Conservation (phyloP, 768 basidiomycete genomes). For the Strobilomyces dryophilus region DNA sequence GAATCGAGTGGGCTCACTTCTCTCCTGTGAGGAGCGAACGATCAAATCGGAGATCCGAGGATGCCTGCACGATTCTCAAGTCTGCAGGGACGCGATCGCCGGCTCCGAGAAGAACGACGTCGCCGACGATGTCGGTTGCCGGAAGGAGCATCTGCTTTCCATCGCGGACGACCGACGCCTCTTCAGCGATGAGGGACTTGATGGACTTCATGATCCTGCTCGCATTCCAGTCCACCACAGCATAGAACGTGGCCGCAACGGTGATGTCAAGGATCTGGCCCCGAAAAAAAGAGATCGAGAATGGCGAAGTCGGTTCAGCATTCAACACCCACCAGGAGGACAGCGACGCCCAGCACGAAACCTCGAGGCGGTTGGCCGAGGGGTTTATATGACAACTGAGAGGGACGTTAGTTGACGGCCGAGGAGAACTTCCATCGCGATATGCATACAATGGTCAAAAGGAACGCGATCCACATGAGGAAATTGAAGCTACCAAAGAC, state of each 20-base stretch:
- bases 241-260: slow-evolving; percentile 42
- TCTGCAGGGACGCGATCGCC: slow-evolving; percentile 61
- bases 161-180: slow-evolving; percentile 51
- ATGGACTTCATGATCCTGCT: slow-evolving; percentile 48
- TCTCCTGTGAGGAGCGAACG: slow-evolving; percentile 49
- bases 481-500: slow-evolving; percentile 55
- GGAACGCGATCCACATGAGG: slow-evolving; percentile 50
- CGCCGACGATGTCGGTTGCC: slow-evolving; percentile 54
- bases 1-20: slow-evolving; percentile 21
- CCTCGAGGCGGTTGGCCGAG: slow-evolving; percentile 39
- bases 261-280: slow-evolving; percentile 36
- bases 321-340: slow-evolving; percentile 38
- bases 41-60: slow-evolving; percentile 48
- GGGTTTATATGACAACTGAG: slow-evolving; percentile 46
- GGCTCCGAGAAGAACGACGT: slow-evolving; percentile 44
- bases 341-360: slow-evolving; percentile 46
- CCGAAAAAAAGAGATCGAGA: slow-evolving; percentile 5
- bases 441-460: slow-evolving; percentile 37
- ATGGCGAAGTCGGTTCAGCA: not conserved
- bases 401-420: slow-evolving; percentile 11
- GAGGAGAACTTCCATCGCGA: not conserved
- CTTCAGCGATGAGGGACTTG: slow-evolving; percentile 54
- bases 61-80: slow-evolving; percentile 46
- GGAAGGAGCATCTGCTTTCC: slow-evolving; percentile 41
- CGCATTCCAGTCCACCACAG: slow-evolving; percentile 46